Percentiles rank a stretch among this genome's conserved stretches.
Conservation (phyloP, 1,284 basidiomycete genomes). For the Rhodotorula sp. region DNA sequence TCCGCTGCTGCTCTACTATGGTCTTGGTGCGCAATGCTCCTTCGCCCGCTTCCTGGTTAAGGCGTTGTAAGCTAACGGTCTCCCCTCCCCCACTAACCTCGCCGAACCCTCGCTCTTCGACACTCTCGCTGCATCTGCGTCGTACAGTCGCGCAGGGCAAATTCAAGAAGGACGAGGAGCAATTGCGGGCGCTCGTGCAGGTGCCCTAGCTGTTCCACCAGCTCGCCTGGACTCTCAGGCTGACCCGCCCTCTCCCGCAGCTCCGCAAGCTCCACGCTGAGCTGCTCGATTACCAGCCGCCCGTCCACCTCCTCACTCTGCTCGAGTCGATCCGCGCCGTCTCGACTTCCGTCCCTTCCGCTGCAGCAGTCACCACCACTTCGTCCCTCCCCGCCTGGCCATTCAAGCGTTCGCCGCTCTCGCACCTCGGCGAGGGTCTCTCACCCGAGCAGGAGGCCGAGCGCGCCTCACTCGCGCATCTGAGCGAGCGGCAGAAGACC, state of each 20-base stretch:
- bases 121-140: constrained; percentile 54
- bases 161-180: constrained; percentile 65
- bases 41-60: background rate
- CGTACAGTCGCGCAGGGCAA: constrained; percentile 56
- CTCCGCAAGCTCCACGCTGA: constrained; percentile 58
- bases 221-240: background rate
- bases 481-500: constrained; percentile 38
- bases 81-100: background rate
- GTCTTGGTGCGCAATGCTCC: background rate
- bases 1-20: constrained; percentile 10
- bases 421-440: constrained; percentile 27
- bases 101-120: constrained; percentile 54
- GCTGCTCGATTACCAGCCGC: constrained; percentile 60
- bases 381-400: constrained; percentile 30
- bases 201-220: constrained; percentile 49
- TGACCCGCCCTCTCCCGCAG: constrained; percentile 46
- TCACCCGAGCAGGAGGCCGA: constrained; percentile 35
- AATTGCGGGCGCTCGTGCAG: constrained; percentile 66
- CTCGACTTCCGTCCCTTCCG: constrained; percentile 10
- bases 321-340: constrained; percentile 36
- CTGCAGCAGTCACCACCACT: constrained; percentile 1
- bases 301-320: constrained; percentile 48
- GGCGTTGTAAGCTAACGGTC: background rate
- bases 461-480: constrained; percentile 12
- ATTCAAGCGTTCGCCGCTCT: constrained; percentile 35